Base-by-base conservation (phyloP, 192 early-diverging fungal species). In the Coemansia sp. region DNA sequence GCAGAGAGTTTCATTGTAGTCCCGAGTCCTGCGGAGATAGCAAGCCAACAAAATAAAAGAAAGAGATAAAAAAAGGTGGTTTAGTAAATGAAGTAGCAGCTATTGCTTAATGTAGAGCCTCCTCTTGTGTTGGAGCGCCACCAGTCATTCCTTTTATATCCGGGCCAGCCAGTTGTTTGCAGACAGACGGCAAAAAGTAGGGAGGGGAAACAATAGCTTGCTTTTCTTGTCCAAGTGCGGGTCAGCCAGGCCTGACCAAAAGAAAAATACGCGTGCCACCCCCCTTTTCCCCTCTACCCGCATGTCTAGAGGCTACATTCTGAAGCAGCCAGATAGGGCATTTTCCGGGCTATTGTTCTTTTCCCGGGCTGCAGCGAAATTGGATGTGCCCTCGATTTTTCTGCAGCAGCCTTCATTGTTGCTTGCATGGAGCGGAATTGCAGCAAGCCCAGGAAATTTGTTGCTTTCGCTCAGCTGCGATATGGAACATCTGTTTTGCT, bases 1-100 rank as follows among this genome's bases (percentile, higher is more conserved):
- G 70, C 70, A 28, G 64, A 57, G 16, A 79, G 28, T 61, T 73
- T 79, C 76, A 79, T 77, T 26, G 25, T 55, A 42, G 20, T 42
- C 16, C 31, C 10, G 43, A 62, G 38, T 34, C 26, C 25, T 21
- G 13, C 28, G 16, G 37, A 33, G 52, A 55, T 47, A 9, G 6
- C 42, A 23, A 25, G 37, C 25, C 39, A 42, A 16, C 23, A 2
- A 16, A n/a, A 33, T 16, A 33, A n/a, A 13, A 12, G 58, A 47
- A 21, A 52, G 23, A 36, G 33, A 28, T 38, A 62, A 28, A 41
- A 50, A 25, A 52, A 13, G 48, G 3, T 23, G 11, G 20, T 52
- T 21, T 52, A 26, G 23, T 37, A 36, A 5, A 53, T 23, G 50
- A 23, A 8, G 48, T 55, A 52, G 25, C 23, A 52, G 25, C 21